Base-by-base conservation (phyloP, 2,329 filamentous ascomycete species). In the Arthroderma sp. region DNA sequence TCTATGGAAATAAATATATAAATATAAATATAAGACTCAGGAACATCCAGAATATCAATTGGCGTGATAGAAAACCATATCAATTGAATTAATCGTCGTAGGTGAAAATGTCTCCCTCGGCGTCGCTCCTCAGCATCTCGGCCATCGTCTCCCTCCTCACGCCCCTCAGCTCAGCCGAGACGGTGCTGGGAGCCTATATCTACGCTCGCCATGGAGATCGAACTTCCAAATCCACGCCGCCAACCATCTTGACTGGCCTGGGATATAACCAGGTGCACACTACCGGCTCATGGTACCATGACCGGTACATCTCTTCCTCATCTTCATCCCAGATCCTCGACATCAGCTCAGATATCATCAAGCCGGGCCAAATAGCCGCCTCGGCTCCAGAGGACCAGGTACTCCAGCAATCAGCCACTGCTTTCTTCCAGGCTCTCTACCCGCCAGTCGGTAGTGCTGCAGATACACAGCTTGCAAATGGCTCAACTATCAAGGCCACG, bases 121-220 rank as follows among this genome's bases (percentile, higher is more conserved):
- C 8, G 6, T 43, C 41, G 9, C 41, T 47, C 31, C 6, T 47
- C 41, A 30, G 32, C 6, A 28, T 42, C 9, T 34, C 54, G 32
- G 54, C 55, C 27, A 42, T 53, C 31, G 48, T 57, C 29, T 37
- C 55, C 37, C 49, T 55, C 3, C 36, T 61, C 36, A 33, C 45
- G 29, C 48, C 44, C 6, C 15, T 32, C n/a, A 52, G 50, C 10
- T 53, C 58, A 5, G 63, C 62, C 15, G 84, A 93, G 67, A 83
- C 80, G 0, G 71, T 91, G 29, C 72, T 94, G 10, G 87, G 86
- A 43, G 79, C 81, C 38, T 91, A 88, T 63, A 79, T 94, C 64
- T 94, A 93, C 70, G 79, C 85, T 54, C 83, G 88, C 38, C 88
- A 95, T 67, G 88, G 88, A 47, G 88, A 95, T 63, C 79, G 88